Conservation (phyloP, 1,284 basidiomycete species). For the Microbotryomycetes sp. region DNA sequence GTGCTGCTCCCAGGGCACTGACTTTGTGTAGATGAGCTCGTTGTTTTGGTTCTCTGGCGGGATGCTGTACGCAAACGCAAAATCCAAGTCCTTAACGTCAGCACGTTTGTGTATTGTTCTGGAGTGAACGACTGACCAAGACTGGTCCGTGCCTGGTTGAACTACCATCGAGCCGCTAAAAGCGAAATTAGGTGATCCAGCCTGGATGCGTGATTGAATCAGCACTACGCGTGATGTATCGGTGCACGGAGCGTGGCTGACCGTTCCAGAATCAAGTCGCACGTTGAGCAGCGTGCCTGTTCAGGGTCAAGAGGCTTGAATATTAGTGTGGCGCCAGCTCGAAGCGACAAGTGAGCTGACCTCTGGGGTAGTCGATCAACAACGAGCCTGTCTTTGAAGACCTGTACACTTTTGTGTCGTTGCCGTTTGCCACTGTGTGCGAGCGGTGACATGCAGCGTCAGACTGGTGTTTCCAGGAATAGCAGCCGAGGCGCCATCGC, state of each 20-base stretch:
- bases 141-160: not conserved
- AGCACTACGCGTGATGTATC: not conserved
- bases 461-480: no score
- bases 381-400: not conserved
- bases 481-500: no score
- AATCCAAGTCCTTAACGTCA: not conserved
- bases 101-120: not conserved
- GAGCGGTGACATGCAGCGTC: no score
- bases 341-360: not conserved
- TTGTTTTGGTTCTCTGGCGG: not conserved
- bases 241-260: no score
- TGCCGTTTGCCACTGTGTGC: not conserved
- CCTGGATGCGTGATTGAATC: not conserved
- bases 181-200: not conserved
- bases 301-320: no score
- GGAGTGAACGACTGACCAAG: not conserved
- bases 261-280: not conserved
- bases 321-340: no score
- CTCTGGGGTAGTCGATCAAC: not conserved
- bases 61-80: not conserved
- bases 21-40: not conserved
- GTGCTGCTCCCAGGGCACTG: no score
- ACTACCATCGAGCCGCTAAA: not conserved
- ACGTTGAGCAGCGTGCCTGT: not conserved
- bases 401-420: not conserved